Conservation (phyloP, 805 yeast genomes). For the Myxozyma kluyveri region DNA sequence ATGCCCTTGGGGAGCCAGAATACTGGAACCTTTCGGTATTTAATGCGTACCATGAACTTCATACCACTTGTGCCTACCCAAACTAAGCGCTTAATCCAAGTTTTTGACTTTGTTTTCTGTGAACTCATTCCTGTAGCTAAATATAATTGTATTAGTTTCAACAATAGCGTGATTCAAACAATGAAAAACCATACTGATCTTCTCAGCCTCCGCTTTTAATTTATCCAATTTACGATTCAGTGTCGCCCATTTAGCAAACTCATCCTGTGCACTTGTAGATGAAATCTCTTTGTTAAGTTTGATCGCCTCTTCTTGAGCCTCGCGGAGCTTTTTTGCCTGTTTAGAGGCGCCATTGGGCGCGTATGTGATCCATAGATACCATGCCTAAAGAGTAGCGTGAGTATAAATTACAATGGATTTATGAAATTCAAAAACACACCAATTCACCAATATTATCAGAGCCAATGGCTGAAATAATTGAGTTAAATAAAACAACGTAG, state of each 20-base stretch:
- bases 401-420: constrained; percentile 2
- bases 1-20: constrained; percentile 58
- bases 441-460: constrained; percentile 34
- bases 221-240: constrained; percentile 69
- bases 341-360: constrained; percentile 23
- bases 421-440: constrained; percentile 20
- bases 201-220: constrained; percentile 51
- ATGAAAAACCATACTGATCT: constrained; percentile 33
- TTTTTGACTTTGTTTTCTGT: constrained; percentile 18
- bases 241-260: constrained; percentile 95
- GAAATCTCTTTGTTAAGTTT: constrained; percentile 53
- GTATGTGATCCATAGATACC: constrained; percentile 17
- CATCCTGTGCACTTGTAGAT: constrained; percentile 78
- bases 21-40: constrained; percentile 54
- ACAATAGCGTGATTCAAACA: no score
- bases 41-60: constrained; percentile 48
- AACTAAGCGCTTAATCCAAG: constrained; percentile 41
- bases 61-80: constrained; percentile 44
- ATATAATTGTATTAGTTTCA: no score
- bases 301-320: constrained; percentile 46
- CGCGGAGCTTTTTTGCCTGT: constrained; percentile 36
- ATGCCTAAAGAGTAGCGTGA: constrained; percentile 23
- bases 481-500: constrained; percentile 42
- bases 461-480: constrained; percentile 43
- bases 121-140: constrained; percentile 14